Conservation (phyloP, 768 basidiomycete species). For the Auricularia heimuer region DNA sequence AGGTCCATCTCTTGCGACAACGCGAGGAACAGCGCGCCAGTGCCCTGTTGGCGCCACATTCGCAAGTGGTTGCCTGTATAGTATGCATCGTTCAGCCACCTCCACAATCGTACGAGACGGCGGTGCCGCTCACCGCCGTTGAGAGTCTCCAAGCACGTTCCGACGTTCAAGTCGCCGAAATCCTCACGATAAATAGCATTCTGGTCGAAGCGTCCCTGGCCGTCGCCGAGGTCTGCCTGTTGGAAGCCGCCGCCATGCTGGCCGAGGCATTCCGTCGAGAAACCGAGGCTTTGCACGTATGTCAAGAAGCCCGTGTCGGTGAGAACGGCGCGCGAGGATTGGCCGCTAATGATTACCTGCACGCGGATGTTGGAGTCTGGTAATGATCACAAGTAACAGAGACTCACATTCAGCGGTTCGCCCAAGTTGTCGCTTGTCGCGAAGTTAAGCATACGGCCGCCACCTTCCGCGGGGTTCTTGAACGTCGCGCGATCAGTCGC, state of each 20-base stretch:
- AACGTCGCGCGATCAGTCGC: constrained; percentile 17
- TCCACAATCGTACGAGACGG: neutral
- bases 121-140: constrained; percentile 32
- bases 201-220: constrained; percentile 34
- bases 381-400: neutral
- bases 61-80: neutral
- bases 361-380: too few relatives aligned
- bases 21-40: constrained; percentile 49
- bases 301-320: constrained; percentile 47
- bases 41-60: neutral
- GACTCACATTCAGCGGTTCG: constrained; percentile 34
- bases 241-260: constrained; percentile 34
- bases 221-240: constrained; percentile 39
- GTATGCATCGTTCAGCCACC: neutral
- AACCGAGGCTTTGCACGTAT: constrained; percentile 67
- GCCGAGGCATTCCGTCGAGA: constrained; percentile 50
- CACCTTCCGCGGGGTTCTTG: constrained; percentile 24
- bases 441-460: constrained; percentile 36
- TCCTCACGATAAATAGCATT: constrained; percentile 36
- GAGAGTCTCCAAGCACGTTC: constrained; percentile 37
- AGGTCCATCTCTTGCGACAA: neutral
- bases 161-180: constrained; percentile 25
- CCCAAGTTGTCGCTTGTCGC: constrained; percentile 28
- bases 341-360: constrained; percentile 55
- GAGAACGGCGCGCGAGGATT: constrained; percentile 47